Evolutionary conservation across 495 filamentous ascomycete species (phyloP), one percentile per base, ranked within the genome.

Genomic region (Trichoderma erinaceum): DNA sequence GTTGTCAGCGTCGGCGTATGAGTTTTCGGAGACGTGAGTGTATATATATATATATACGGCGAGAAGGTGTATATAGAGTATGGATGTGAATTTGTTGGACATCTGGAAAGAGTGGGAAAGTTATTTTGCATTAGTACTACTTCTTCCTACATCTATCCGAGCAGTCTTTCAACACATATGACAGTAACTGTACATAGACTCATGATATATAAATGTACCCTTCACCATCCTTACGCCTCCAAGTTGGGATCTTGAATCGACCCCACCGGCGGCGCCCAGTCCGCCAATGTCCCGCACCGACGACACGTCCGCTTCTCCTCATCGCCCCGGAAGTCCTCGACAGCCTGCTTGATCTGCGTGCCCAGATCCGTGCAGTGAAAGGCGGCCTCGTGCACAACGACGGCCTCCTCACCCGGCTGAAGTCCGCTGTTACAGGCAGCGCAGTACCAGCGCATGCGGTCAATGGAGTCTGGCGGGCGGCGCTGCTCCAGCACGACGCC

Each of bases 311-410:
- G 85, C 77, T 84, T 86, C 71, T 86, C 85, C 69, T 88, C 85
- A 72, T 87, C 87, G 3, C 78, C 85, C 72, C 86, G 90, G 75
- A 97, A 97, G 61, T 79, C 84, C 74, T 96, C 87, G 41, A 99
- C 94, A 7, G 94, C 96, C 67, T 84, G 88, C 83, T 97, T 99
- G 68, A 99, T 93, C 84, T 99, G 95, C 52, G 92, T 96, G n/a
- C 95, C 95, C 65, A 99, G 77, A 78, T 99, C 90, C 58, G 89
- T 92, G 73, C 92, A 97, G 73, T 94, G 86, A 75, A 99, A 99
- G 7, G 83, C 79, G 48, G 88, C 89, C 81, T 98, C 93, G 78
- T 93, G 88, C 4, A 99, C 94, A 64, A 95, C 77, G 68, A 84
- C 82, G 41, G 41, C 65, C 56, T 61, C 56, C 10, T 23, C 56